Conservation (phyloP, 768 basidiomycete genomes). For the Trametes cubensis region DNA sequence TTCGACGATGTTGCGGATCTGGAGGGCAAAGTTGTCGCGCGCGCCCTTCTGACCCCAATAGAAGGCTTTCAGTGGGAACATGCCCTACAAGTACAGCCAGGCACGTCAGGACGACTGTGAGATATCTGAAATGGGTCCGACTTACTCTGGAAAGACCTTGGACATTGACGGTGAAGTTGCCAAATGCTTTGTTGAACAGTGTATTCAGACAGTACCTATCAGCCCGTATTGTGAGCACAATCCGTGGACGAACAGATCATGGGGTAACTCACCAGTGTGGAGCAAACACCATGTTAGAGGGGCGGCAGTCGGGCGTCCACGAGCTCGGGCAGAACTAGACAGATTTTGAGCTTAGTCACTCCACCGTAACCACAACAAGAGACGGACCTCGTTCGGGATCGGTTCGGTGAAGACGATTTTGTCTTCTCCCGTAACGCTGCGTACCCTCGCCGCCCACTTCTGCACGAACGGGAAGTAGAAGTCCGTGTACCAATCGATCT, state of each 20-base stretch:
- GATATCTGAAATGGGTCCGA: slow-evolving; percentile 1
- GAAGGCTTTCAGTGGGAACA: slow-evolving; percentile 77
- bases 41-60: slow-evolving; percentile 88
- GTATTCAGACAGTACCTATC: slow-evolving; percentile 89
- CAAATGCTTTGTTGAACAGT: slow-evolving; percentile 82
- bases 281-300: slow-evolving; percentile 67
- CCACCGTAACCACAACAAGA: background rate
- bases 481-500: slow-evolving; percentile 87
- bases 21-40: slow-evolving; percentile 78
- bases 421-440: slow-evolving; percentile 46
- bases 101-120: slow-evolving; percentile 15
- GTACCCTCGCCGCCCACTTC: slow-evolving; percentile 66
- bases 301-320: slow-evolving; percentile 69
- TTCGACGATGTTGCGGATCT: slow-evolving; percentile 79
- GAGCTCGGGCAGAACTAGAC: slow-evolving; percentile 74
- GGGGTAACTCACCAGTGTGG: slow-evolving; percentile 64
- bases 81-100: slow-evolving; percentile 56
- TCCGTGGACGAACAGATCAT: background rate
- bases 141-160: slow-evolving; percentile 86
- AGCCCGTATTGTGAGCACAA: slow-evolving; percentile 32
- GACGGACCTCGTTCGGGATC: slow-evolving; percentile 87
- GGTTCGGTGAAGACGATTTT: slow-evolving; percentile 79
- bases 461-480: slow-evolving; percentile 80
- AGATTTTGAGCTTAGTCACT: background rate
- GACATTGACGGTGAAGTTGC: slow-evolving; percentile 88